Evolutionary conservation across 257 asterid genomes (phyloP).

Genomic region (Petunia secreta): DNA sequence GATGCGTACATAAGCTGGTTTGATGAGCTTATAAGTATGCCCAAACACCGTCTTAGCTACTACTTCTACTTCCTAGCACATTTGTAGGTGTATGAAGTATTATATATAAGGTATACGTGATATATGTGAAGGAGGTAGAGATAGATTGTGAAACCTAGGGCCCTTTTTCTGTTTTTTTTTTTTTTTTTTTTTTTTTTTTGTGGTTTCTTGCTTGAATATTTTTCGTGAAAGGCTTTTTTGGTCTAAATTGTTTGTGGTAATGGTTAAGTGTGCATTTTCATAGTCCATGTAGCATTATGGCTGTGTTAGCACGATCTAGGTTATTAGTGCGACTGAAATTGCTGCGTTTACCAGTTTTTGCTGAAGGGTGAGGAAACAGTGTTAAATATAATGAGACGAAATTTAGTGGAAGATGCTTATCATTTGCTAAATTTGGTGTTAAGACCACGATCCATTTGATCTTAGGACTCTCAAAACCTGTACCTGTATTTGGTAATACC

Average conservation of each 20-base stretch:
- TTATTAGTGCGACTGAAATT: background rate
- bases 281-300: background rate
- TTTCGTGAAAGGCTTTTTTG: background rate
- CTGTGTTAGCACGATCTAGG: background rate
- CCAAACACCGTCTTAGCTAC: too few species aligned
- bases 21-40: too few species aligned
- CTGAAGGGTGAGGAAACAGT: background rate
- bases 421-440: background rate
- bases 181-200: background rate
- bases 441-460: background rate
- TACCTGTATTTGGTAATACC: background rate
- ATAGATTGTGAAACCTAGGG: too few species aligned
- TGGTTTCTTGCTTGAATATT: background rate
- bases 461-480: background rate
- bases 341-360: background rate
- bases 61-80: too few species aligned
- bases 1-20: too few species aligned
- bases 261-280: background rate
- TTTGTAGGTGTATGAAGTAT: too few species aligned
- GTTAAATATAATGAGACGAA: background rate
- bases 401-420: background rate
- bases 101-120: too few species aligned
- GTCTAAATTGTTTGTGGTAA: background rate
- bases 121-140: too few species aligned
- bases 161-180: too few species aligned